Percentiles rank a stretch among this genome's conserved stretches.
Evolutionary conservation across 83 land plant species (phyloP).

Genomic region (Picea abies): DNA sequence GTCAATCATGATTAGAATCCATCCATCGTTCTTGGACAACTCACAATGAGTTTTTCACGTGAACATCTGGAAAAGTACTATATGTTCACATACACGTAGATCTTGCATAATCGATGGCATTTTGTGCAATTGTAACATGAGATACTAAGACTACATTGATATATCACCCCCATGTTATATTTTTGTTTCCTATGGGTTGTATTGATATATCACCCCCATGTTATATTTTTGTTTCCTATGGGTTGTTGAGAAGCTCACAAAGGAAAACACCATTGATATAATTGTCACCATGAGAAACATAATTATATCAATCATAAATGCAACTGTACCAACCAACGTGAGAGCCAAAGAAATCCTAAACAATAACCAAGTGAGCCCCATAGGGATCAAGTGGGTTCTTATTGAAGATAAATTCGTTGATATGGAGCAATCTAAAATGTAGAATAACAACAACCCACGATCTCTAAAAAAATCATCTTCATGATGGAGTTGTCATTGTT

Average conservation of each 20-base stretch:
- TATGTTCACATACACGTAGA: slow-evolving; percentile 78
- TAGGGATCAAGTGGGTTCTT: background rate
- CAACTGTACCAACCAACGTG: background rate
- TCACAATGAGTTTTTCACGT: slow-evolving; percentile 93
- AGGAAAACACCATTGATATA: background rate
- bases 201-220: too few relatives aligned
- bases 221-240: too few relatives aligned
- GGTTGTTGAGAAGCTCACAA: too few relatives aligned
- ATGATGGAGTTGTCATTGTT: background rate
- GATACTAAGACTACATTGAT: slow-evolving; percentile 30
- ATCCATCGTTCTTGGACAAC: slow-evolving; percentile 88
- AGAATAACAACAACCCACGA: background rate
- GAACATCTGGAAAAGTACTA: slow-evolving; percentile 89
- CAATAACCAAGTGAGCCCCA: background rate
- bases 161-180: too few relatives aligned
- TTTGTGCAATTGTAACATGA: slow-evolving; percentile 80
- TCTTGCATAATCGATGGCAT: slow-evolving; percentile 92
- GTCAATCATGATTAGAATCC: slow-evolving; percentile 71
- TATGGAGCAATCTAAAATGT: background rate
- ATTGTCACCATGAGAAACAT: background rate
- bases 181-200: too few relatives aligned
- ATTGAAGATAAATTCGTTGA: background rate
- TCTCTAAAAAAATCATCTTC: background rate
- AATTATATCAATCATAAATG: background rate
- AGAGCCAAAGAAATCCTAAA: slow-evolving; percentile 7